Conservation (phyloP, 148 eudicot genomes). For the Heliosperma pusillum region DNA sequence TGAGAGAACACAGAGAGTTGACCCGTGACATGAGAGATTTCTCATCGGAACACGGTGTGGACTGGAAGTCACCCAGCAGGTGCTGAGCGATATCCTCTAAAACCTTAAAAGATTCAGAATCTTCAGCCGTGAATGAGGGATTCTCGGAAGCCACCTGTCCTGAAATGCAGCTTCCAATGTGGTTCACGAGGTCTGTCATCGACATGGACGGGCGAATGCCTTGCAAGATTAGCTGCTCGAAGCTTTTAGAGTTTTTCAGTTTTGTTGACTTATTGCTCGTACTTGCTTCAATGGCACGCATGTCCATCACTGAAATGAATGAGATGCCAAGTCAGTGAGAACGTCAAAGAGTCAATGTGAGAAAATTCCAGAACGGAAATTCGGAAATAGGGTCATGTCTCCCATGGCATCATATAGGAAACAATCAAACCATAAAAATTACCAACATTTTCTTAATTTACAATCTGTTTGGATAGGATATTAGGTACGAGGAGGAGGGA, state of each 20-base stretch:
- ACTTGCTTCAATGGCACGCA: conserved; percentile 42
- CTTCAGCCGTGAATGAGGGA: conserved; percentile 33
- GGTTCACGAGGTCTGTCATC: conserved; percentile 62
- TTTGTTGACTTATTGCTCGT: conserved; percentile 21
- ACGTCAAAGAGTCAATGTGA: not conserved
- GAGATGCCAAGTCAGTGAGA: not conserved
- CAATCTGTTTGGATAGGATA: no score
- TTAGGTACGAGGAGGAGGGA: no score
- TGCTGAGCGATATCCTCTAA: conserved; percentile 60
- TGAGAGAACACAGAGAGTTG: conserved; percentile 57
- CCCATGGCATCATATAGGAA: no score
- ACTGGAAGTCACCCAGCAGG: conserved; percentile 58
- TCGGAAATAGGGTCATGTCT: no score
- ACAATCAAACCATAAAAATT: no score
- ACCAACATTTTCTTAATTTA: no score
- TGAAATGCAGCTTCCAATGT: conserved; percentile 48
- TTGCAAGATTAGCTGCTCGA: conserved; percentile 39
- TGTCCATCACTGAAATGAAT: conserved; percentile 28
- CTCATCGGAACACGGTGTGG: conserved; percentile 55
- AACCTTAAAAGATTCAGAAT: conserved; percentile 42
- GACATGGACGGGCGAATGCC: conserved; percentile 67
- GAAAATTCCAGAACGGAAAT: no score
- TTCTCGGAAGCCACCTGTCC: conserved; percentile 31
- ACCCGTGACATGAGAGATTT: conserved; percentile 74
- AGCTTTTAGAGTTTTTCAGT: conserved; percentile 27